A percentile compares a stretch with the other conserved stretches of the same genome.
These are phyloP conservation scores for Cystobasidium sp. DNA, from an alignment of 1,284 basidiomycete genomes.

Conservation along the genomic window DNA sequence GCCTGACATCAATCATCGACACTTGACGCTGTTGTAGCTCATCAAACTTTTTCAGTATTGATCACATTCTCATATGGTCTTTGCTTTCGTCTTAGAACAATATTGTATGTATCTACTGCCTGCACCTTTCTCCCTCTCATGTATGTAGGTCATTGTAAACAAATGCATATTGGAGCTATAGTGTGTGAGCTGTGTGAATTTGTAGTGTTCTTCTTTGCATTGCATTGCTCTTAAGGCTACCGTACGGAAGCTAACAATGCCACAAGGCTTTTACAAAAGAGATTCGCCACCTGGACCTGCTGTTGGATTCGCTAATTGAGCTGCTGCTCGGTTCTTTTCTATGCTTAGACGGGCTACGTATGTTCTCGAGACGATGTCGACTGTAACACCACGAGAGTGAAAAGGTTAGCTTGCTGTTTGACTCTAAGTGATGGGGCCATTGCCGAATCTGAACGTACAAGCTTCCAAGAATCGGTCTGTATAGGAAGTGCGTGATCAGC, in stretches of 20 bases:
- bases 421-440: background rate
- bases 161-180: too few relatives aligned
- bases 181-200: background rate
- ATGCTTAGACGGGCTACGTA: slow-evolving; percentile 30
- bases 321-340: slow-evolving; percentile 31
- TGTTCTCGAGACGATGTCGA: slow-evolving; percentile 40
- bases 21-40: too few relatives aligned
- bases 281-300: slow-evolving; percentile 16
- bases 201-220: background rate
- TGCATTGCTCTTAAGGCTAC: background rate
- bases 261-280: slow-evolving; percentile 2
- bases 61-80: too few relatives aligned
- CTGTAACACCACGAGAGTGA: background rate
- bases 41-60: too few relatives aligned
- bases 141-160: too few relatives aligned
- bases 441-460: slow-evolving; percentile 13
- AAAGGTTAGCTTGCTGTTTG: background rate
- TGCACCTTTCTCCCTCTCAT: too few relatives aligned
- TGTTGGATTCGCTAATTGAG: slow-evolving; percentile 15
- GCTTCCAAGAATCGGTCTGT: slow-evolving; percentile 41
- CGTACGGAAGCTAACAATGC: too few relatives aligned
- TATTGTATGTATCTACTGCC: too few relatives aligned
- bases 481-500: background rate
- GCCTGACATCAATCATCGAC: too few relatives aligned
- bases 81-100: too few relatives aligned